Evolutionary conservation across 805 yeast genomes (phyloP).

Genomic region (Lipomyces orientalis): DNA sequence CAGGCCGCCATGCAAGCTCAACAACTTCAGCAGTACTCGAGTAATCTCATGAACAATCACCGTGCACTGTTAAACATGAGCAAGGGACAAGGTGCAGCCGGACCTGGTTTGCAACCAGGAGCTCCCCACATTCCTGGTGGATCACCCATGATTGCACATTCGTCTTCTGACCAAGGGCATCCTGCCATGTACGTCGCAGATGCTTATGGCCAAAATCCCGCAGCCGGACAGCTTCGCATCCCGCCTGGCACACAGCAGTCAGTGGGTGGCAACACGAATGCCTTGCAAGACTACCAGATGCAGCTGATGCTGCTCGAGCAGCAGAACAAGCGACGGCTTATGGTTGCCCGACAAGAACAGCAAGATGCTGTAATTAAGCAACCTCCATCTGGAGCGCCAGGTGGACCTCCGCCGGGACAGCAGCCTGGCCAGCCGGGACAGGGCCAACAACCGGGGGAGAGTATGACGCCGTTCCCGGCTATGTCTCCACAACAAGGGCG

Average conservation of each 20-base stretch:
- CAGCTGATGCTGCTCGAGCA: slow-evolving; percentile 76
- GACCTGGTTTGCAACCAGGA: slow-evolving; percentile 16
- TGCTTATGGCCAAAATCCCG: slow-evolving; percentile 33
- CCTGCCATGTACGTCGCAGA: slow-evolving; percentile 32
- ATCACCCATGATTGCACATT: slow-evolving; percentile 28
- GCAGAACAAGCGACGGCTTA: slow-evolving; percentile 71
- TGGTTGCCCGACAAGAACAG: slow-evolving; percentile 49
- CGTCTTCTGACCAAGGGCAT: slow-evolving; percentile 30
- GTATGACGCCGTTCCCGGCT: slow-evolving; percentile 19
- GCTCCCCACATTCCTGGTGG: slow-evolving; percentile 27
- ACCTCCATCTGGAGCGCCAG: slow-evolving; percentile 15
- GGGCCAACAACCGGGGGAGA: slow-evolving; percentile 45
- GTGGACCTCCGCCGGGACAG: slow-evolving; percentile 42
- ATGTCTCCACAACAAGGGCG: slow-evolving; percentile 31
- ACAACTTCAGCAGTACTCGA: slow-evolving; percentile 34
- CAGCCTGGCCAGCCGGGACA: slow-evolving; percentile 46
- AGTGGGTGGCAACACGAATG: slow-evolving; percentile 46
- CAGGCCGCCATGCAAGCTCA: slow-evolving; percentile 36
- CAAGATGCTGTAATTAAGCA: slow-evolving; percentile 39
- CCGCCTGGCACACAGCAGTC: slow-evolving; percentile 28
- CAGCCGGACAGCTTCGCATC: slow-evolving; percentile 43
- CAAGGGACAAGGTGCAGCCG: slow-evolving; percentile 19
- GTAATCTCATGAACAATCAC: slow-evolving; percentile 30
- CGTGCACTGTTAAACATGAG: slow-evolving; percentile 30
- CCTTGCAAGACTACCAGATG: slow-evolving; percentile 81